Evolutionary conservation across 2,329 filamentous ascomycete genomes (phyloP), one percentile per base, ranked within the genome.

Genomic region (Penicillium rolfsii): DNA sequence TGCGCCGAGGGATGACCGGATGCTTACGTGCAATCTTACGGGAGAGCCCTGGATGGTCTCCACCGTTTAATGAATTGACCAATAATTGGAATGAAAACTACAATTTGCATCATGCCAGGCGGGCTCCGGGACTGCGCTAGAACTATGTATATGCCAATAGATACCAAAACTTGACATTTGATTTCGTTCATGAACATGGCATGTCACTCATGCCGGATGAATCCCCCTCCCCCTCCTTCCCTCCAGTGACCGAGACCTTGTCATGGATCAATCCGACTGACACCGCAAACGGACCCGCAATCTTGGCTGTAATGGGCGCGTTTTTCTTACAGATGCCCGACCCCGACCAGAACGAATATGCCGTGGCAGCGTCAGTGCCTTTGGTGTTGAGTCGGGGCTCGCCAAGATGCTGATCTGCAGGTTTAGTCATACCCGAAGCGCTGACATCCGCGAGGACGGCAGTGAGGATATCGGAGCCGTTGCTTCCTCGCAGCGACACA

Each of bases 321-420:
- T 78, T 82, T 81, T 91, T 89, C 52, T 91, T 82, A 69, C 90
- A 91, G 3, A 90, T 86, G 8, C 89, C 88, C 3, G 85, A 88
- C 77, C 90, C 88, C 3, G 85, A 88, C 77, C 90, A 91, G 73
- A 85, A 90, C 80, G 88, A 87, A 70, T 91, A 88, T 79, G 91
- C 89, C 2, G 75, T 40, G 73, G 78, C 3, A 71, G 73, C 41
- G n/a, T 86, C 74, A 52, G 84, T 83, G 0, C 85, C 85, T 36
- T 78, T 76, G 19, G 84, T 80, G 12, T 87, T 85, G 58, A 91
- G 79, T 65, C 90, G 85, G 56, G 91, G 79, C 26, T 90, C 85
- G 60, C 89, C 89, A 50, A 92, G 75, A 76, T 92, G 89, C 87
- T 87, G 91, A 72, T 91, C 89, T 2, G 82, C 83, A 41, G 88